Conservation (phyloP, 1,284 basidiomycete genomes). For the Ustilago loliicola region DNA sequence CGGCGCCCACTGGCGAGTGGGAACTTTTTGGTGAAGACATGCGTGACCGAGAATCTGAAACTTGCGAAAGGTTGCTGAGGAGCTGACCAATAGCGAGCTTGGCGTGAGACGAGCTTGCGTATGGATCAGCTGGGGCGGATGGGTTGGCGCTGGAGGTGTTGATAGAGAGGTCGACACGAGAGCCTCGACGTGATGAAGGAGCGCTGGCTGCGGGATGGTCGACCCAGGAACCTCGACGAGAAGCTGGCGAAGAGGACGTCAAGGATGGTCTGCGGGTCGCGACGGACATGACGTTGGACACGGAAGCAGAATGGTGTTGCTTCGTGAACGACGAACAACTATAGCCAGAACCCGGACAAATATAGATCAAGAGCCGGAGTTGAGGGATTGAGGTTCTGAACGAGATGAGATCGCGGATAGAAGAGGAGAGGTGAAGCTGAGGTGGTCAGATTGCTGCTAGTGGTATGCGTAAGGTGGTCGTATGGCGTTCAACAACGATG, state of each 20-base stretch:
- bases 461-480: not conserved
- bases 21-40: constrained; percentile 37
- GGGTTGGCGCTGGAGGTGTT: constrained; percentile 10
- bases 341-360: not conserved
- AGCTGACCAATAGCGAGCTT: constrained; percentile 41
- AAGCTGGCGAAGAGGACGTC: constrained; percentile 45
- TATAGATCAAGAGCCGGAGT: not conserved
- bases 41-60: constrained; percentile 13
- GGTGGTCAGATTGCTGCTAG: not conserved
- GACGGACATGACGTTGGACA: constrained; percentile 35
- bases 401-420: not conserved
- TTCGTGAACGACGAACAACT: constrained; percentile 4
- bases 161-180: constrained; percentile 34
- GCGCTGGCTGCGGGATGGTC: constrained; percentile 26
- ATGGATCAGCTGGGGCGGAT: constrained; percentile 4
- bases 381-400: not conserved
- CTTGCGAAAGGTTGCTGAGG: constrained; percentile 32
- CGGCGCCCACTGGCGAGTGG: constrained; percentile 16
- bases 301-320: not conserved
- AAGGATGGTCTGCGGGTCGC: constrained; percentile 40
- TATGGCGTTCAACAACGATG: not conserved
- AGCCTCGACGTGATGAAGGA: constrained; percentile 33
- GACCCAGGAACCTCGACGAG: constrained; percentile 47
- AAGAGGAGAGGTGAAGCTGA: too few relatives aligned
- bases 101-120: constrained; percentile 14